phyloP scores from a whole-genome alignment of 257 asterid species.

The Capsicum rhomboideum region DNA sequence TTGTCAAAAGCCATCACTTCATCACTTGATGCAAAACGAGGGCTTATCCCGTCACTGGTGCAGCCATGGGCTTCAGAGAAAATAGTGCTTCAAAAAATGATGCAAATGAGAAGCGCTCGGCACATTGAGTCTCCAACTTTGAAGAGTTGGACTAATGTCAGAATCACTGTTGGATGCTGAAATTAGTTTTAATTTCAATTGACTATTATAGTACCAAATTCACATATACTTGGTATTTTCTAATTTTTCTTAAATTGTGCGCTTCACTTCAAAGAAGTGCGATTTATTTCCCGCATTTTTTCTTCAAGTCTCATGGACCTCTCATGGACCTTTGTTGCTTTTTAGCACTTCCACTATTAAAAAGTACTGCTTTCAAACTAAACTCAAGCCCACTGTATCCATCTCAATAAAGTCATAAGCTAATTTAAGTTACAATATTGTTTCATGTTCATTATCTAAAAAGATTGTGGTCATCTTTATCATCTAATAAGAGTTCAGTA shows the following conservation, averaged over 20 bases:
- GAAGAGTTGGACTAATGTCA: neutral
- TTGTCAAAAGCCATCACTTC: neutral
- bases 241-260: neutral
- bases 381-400: neutral
- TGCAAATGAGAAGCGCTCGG: neutral
- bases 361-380: neutral
- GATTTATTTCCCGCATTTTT: neutral
- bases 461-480: neutral
- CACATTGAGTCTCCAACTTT: neutral
- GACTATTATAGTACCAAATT: neutral
- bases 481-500: neutral
- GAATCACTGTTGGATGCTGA: neutral
- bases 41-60: neutral
- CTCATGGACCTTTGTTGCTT: neutral
- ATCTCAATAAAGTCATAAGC: neutral
- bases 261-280: neutral
- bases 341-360: neutral
- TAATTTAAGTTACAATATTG: neutral
- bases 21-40: neutral
- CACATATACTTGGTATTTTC: neutral
- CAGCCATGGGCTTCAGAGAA: neutral
- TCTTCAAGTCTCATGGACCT: neutral
- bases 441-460: neutral
- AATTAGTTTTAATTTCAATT: neutral
- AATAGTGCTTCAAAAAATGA: neutral